Evolutionary conservation across 345 rosid genomes (phyloP), one percentile per base, ranked within the genome.

Genomic region (Gynandropsis gynandra): DNA sequence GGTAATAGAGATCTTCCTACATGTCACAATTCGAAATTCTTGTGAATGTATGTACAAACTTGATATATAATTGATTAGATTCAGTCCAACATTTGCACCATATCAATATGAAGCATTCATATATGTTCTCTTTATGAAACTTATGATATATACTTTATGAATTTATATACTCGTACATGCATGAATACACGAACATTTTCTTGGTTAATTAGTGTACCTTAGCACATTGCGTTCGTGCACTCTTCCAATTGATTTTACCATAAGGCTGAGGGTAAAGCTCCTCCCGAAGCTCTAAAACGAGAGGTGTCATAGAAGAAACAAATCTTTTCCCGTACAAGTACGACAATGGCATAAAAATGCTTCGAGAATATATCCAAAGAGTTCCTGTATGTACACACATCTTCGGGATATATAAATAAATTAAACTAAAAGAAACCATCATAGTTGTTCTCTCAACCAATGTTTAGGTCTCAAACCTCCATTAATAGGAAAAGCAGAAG

Each of bases 1-100:
- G 77, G 50, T 53, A 59, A 39, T 72, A 69, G 4, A 59, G 31
- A 59, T 76, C 80, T 52, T 76, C 75, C 77, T 75, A 48, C 61
- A 66, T 55, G n/a, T n/a, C n/a, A n/a, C n/a, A n/a, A n/a, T n/a
- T n/a, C n/a, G n/a, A n/a, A n/a, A n/a, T n/a, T n/a, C n/a, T n/a
- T n/a, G n/a, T n/a, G n/a, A n/a, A n/a, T n/a, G n/a, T n/a, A n/a
- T n/a, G n/a, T n/a, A n/a, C n/a, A n/a, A n/a, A n/a, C n/a, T n/a
- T n/a, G n/a, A n/a, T n/a, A n/a, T n/a, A n/a, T n/a, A n/a, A n/a
- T n/a, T n/a, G n/a, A n/a, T n/a, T n/a, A n/a, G n/a, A n/a, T n/a
- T n/a, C n/a, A n/a, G n/a, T n/a, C n/a, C n/a, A n/a, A n/a, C n/a
- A n/a, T n/a, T n/a, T n/a, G n/a, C n/a, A n/a, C n/a, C n/a, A n/a